Evolutionary conservation across 208 protist species (phyloP).

Genomic region (Acanthamoeba royreba): DNA sequence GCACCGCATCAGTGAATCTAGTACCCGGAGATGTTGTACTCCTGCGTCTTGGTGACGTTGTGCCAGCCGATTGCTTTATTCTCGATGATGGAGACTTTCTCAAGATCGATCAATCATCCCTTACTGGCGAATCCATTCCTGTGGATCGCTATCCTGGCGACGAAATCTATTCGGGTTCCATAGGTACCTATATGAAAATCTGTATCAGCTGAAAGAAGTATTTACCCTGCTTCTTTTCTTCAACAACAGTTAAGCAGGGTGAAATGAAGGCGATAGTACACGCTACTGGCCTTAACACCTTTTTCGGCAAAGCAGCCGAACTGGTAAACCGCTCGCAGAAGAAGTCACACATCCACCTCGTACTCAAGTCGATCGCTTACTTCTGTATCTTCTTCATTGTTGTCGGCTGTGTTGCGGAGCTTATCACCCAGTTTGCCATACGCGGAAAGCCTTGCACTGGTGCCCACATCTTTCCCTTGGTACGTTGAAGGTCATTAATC

Average conservation of each 20-base stretch:
- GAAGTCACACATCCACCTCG: slow-evolving; percentile 60
- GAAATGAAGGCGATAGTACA: slow-evolving; percentile 75
- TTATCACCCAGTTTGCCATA: slow-evolving; percentile 68
- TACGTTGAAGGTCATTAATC: no score
- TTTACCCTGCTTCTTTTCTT: no score
- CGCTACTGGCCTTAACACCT: slow-evolving; percentile 88
- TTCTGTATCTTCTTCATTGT: slow-evolving; percentile 72
- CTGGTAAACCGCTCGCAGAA: slow-evolving; percentile 78
- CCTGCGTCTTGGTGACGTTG: slow-evolving; percentile 86
- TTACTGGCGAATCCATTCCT: slow-evolving; percentile 94
- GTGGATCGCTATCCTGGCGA: slow-evolving; percentile 86
- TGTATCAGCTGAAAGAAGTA: no score
- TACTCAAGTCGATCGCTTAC: slow-evolving; percentile 62
- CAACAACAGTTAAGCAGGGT: slow-evolving; percentile 72
- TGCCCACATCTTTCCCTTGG: slow-evolving; percentile 10
- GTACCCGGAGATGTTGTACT: slow-evolving; percentile 90
- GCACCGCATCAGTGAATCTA: neutral
- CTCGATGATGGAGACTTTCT: slow-evolving; percentile 66
- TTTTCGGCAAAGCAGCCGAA: slow-evolving; percentile 91
- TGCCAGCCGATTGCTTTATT: slow-evolving; percentile 89
- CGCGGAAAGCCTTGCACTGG: slow-evolving; percentile 48
- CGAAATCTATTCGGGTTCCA: slow-evolving; percentile 90
- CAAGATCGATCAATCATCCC: slow-evolving; percentile 90
- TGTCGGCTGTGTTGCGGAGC: slow-evolving; percentile 63
- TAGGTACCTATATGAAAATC: no score